Percentiles rank a stretch among this genome's conserved stretches.
Conservation (phyloP, 2,329 filamentous ascomycete species). For the Colletotrichum sp. region DNA sequence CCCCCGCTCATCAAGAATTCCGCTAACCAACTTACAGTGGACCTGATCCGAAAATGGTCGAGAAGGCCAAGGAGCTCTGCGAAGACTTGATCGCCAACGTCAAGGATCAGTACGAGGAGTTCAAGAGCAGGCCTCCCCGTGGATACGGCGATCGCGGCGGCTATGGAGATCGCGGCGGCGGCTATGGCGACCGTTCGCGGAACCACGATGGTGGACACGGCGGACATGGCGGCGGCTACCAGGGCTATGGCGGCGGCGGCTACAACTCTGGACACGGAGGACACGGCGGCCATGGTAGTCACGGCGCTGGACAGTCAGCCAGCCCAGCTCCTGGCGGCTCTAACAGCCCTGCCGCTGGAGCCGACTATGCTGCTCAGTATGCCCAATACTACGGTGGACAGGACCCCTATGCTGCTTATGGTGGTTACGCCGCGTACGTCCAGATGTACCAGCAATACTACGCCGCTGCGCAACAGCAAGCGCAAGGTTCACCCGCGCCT, state of each 20-base stretch:
- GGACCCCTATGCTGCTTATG: conserved; percentile 90
- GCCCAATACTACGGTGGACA: conserved; percentile 78
- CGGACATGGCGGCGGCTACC: conserved; percentile 38
- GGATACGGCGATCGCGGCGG: conserved; percentile 56
- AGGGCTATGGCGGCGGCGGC: conserved; percentile 32
- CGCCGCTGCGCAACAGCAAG: conserved; percentile 56
- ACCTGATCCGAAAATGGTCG: conserved; percentile 84
- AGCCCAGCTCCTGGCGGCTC: conserved; percentile 29
- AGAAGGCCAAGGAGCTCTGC: conserved; percentile 86
- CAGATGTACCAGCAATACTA: conserved; percentile 79
- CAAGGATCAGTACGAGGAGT: conserved; percentile 86
- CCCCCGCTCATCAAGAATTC: neutral
- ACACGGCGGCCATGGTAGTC: conserved; percentile 29
- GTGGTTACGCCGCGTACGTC: conserved; percentile 80
- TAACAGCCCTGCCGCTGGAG: conserved; percentile 39
- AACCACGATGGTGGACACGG: conserved; percentile 41
- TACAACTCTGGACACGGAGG: conserved; percentile 31
- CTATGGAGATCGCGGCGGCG: conserved; percentile 32
- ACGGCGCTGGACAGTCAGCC: conserved; percentile 19
- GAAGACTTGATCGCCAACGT: conserved; percentile 88
- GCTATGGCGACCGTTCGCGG: conserved; percentile 46
- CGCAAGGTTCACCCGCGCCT: conserved; percentile 48
- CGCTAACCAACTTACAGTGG: conserved; percentile 63
- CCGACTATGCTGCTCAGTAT: conserved; percentile 81
- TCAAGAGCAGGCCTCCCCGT: conserved; percentile 82